Percentiles rank a stretch among this genome's conserved stretches.
phyloP scores from a whole-genome alignment of 495 filamentous ascomycete species.

The Collariella sp. region DNA sequence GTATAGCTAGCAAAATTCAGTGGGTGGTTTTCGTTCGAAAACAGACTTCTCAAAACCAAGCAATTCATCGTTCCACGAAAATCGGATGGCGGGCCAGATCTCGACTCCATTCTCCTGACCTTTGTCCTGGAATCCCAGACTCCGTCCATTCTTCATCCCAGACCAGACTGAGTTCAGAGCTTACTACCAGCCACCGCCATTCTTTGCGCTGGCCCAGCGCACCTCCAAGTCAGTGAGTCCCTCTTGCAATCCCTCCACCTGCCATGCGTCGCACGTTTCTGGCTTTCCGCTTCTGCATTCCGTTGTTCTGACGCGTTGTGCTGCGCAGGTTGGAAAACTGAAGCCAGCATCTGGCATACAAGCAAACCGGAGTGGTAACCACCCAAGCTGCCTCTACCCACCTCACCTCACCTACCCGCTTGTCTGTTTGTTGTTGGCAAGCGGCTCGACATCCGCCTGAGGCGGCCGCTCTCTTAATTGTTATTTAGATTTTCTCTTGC shows the following conservation, averaged over 20 bases:
- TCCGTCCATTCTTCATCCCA: background rate
- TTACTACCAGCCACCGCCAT: constrained; percentile 13
- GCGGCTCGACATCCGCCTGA: background rate
- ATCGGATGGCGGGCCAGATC: constrained; percentile 8
- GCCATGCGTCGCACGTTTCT: background rate
- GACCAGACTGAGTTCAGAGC: background rate
- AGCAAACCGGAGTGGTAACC: background rate
- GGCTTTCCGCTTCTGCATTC: constrained; percentile 4
- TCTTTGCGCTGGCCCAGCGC: background rate
- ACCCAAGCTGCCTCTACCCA: background rate
- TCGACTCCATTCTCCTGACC: background rate
- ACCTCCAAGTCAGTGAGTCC: background rate
- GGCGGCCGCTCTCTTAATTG: constrained; percentile 3
- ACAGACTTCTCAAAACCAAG: no score
- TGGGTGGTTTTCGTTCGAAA: no score
- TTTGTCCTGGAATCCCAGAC: no score
- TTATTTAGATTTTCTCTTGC: background rate
- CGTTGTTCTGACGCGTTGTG: constrained; percentile 1
- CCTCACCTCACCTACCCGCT: background rate
- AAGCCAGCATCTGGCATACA: background rate
- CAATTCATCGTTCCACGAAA: background rate
- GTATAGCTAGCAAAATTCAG: no score
- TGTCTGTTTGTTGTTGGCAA: background rate
- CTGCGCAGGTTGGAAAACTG: background rate
- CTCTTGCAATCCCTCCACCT: background rate